Conservation (phyloP, 768 basidiomycete species). For the Phlebiopsis gigantea region DNA sequence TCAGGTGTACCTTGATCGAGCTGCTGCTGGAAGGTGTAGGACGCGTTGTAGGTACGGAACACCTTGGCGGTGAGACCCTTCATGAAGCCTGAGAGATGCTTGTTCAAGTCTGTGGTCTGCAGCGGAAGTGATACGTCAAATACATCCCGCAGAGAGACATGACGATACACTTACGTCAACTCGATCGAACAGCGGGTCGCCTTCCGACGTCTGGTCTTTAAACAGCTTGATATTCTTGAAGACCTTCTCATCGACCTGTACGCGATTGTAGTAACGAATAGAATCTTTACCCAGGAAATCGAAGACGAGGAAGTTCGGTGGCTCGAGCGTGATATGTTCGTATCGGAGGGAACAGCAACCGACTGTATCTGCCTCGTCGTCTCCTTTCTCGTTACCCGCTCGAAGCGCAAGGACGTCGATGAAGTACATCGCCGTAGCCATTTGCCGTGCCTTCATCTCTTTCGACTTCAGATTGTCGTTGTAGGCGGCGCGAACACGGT, state of each 20-base stretch:
- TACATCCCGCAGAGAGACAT: not conserved
- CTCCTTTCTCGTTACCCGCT: conserved; percentile 99
- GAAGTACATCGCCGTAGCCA: conserved; percentile 99
- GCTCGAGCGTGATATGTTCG: conserved; percentile 91
- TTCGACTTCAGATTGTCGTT: conserved; percentile 78
- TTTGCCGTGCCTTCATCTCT: conserved; percentile 91
- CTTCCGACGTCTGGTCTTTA: conserved; percentile 87
- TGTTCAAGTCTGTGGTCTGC: conserved; percentile 85
- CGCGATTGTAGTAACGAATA: conserved; percentile 92
- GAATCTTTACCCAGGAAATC: conserved; percentile 99
- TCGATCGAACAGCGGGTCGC: conserved; percentile 91
- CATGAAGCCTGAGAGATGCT: conserved; percentile 91
- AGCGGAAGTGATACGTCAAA: not conserved
- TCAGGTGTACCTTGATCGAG: conserved; percentile 69
- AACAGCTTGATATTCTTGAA: conserved; percentile 98
- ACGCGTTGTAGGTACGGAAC: conserved; percentile 99
- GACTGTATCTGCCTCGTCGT: conserved; percentile 98
- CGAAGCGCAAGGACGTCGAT: conserved; percentile 96
- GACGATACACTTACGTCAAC: conserved; percentile 64
- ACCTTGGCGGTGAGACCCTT: conserved; percentile 98
- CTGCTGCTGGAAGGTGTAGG: conserved; percentile 90
- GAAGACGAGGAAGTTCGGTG: conserved; percentile 84
- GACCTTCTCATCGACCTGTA: conserved; percentile 84
- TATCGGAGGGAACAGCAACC: conserved; percentile 97
- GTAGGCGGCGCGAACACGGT: conserved; percentile 88